Percentiles rank a stretch among this genome's conserved stretches.
Evolutionary conservation across 129 eudicot species (phyloP).

Genomic region (Flaveria trinervia): DNA sequence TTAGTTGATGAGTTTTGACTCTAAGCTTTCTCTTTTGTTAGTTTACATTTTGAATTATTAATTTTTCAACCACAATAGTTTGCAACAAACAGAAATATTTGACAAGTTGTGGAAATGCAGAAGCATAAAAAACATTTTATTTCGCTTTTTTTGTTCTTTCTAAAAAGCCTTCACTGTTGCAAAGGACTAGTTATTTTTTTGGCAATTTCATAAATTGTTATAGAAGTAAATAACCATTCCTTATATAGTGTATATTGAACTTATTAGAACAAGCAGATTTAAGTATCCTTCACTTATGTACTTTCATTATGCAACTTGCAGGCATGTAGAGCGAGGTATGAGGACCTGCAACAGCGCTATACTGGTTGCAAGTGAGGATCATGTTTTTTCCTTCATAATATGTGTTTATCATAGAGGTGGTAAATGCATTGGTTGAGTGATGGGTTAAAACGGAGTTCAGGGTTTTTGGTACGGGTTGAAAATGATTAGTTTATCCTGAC

Average conservation of each 20-base stretch:
- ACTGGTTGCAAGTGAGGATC: conserved; percentile 73
- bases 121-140: background rate
- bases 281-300: background rate
- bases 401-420: background rate
- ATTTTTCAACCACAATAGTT: background rate
- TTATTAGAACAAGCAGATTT: background rate
- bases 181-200: background rate
- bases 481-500: background rate
- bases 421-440: background rate
- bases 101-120: background rate
- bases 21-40: no score
- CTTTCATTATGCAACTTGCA: conserved; percentile 37
- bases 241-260: background rate
- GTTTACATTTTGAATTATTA: no score
- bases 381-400: background rate
- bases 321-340: conserved; percentile 81
- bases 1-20: no score
- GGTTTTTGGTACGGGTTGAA: background rate
- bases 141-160: background rate
- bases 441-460: background rate
- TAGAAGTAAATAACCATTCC: background rate
- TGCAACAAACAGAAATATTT: background rate
- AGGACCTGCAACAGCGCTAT: conserved; percentile 66
- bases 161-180: background rate
- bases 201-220: background rate